A percentile compares a stretch with the other conserved stretches of the same genome.
These are phyloP conservation scores for Lichtheimia hyalospora DNA, from an alignment of 371 early-diverging fungal species.

Conservation along the genomic window DNA sequence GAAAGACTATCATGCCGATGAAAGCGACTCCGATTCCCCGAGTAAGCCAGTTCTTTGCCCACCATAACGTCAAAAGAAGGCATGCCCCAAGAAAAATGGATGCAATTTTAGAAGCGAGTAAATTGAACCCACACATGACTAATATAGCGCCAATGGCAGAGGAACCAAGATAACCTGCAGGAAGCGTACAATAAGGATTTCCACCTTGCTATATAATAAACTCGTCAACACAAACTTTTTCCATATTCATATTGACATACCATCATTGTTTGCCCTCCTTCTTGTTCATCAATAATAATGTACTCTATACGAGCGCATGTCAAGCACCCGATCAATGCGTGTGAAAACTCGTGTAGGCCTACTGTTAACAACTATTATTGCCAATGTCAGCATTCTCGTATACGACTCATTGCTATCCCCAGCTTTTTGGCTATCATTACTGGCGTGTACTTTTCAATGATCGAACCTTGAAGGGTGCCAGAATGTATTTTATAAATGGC, in stretches of 20 bases:
- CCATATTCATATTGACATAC: constrained; percentile 26
- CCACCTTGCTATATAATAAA: constrained; percentile 56
- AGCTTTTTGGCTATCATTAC: background rate
- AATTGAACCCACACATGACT: constrained; percentile 86
- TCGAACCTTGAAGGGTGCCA: constrained; percentile 85
- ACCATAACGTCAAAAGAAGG: constrained; percentile 71
- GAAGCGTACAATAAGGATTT: constrained; percentile 65
- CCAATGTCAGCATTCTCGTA: background rate
- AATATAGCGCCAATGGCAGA: constrained; percentile 82
- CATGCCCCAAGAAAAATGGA: constrained; percentile 78
- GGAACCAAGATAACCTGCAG: constrained; percentile 75
- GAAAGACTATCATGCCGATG: constrained; percentile 70
- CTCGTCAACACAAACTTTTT: background rate
- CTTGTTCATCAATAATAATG: constrained; percentile 85
- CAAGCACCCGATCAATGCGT: constrained; percentile 73
- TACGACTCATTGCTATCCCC: constrained; percentile 1
- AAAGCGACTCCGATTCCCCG: constrained; percentile 77
- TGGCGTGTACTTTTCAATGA: background rate
- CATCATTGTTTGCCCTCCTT: constrained; percentile 85
- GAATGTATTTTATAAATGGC: constrained; percentile 70
- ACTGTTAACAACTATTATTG: constrained; percentile 71
- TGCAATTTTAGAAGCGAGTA: constrained; percentile 79
- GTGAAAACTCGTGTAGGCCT: constrained; percentile 79
- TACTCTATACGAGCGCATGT: constrained; percentile 86
- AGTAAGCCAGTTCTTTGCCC: constrained; percentile 87